phyloP scores from a whole-genome alignment of 2,329 filamentous ascomycete genomes.

The Sclerotinia glacialis region DNA sequence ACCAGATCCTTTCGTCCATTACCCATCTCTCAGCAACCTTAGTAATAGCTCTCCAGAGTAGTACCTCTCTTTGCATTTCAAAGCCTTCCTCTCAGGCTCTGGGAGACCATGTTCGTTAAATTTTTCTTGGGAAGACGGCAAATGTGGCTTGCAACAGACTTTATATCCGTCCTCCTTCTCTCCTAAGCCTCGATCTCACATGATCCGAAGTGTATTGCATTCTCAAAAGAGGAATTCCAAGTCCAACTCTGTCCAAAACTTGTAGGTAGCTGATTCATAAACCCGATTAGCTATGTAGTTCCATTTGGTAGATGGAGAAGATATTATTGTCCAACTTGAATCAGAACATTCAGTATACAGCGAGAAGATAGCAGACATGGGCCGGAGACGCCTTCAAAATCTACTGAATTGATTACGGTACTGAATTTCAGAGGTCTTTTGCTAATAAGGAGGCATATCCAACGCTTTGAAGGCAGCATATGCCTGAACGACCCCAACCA shows the following conservation, averaged over 20 bases:
- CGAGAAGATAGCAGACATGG: not conserved
- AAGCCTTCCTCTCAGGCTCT: too few species aligned
- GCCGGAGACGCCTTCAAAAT: not conserved
- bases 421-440: not conserved
- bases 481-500: not conserved
- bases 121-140: not conserved
- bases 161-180: not conserved
- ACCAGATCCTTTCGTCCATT: too few species aligned
- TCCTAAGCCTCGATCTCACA: not conserved
- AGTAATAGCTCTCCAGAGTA: too few species aligned
- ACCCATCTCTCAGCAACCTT: too few species aligned
- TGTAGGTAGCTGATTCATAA: not conserved
- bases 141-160: not conserved
- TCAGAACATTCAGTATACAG: not conserved
- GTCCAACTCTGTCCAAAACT: not conserved
- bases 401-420: not conserved
- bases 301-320: not conserved
- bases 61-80: too few species aligned
- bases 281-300: not conserved
- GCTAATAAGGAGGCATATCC: not conserved
- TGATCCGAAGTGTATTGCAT: not conserved
- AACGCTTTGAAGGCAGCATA: constrained; percentile 3
- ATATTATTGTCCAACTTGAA: not conserved
- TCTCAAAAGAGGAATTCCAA: not conserved
- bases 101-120: too few species aligned